phyloP scores from a whole-genome alignment of 306 rosid species.

The Rosa persica region DNA sequence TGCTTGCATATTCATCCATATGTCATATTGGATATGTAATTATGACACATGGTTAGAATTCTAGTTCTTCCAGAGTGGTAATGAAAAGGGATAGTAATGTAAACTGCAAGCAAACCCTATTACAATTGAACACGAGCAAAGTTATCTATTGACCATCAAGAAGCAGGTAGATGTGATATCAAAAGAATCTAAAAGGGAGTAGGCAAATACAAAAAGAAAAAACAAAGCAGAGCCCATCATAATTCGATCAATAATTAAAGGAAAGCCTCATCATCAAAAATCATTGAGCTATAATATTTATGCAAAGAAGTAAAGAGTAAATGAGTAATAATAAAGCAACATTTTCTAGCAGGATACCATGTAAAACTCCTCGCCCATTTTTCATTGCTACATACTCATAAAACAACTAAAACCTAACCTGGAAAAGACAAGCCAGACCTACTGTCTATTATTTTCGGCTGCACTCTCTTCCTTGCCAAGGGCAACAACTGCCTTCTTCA shows the following conservation, averaged over 20 bases:
- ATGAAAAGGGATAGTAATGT: too few species aligned
- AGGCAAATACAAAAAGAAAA: neutral
- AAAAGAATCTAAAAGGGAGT: neutral
- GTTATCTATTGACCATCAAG: neutral
- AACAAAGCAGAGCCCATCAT: neutral
- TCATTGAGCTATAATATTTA: neutral
- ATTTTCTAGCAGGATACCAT: neutral
- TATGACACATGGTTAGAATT: too few species aligned
- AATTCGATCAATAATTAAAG: neutral
- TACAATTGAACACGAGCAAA: neutral
- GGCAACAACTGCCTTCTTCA: slow-evolving; percentile 77
- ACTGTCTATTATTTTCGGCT: slow-evolving; percentile 55
- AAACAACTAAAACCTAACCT: neutral
- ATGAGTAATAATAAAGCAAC: neutral
- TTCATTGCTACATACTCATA: neutral
- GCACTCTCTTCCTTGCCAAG: slow-evolving; percentile 83
- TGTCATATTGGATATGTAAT: too few species aligned
- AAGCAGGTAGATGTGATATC: neutral
- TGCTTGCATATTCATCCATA: too few species aligned
- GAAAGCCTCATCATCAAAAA: neutral
- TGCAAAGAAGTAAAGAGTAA: neutral
- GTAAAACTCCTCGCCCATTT: neutral
- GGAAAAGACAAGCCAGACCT: slow-evolving; percentile 16
- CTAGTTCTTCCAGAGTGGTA: too few species aligned
- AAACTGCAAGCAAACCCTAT: neutral